phyloP scores from a whole-genome alignment of 2,329 filamentous ascomycete species.

The Pyrenophora tritici-repentis region DNA sequence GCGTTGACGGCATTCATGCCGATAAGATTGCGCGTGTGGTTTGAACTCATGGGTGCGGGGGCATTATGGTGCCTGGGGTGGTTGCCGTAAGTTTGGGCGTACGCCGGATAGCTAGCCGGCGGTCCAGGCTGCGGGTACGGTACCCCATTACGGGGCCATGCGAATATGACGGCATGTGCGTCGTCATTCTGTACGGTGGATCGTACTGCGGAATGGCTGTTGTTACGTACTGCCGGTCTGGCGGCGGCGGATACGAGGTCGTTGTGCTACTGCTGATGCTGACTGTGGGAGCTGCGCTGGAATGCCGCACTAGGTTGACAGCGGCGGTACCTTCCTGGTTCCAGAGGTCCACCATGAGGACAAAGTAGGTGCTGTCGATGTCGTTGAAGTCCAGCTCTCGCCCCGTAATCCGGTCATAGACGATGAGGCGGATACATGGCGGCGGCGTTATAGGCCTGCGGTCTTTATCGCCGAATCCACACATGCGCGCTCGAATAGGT shows the following conservation, averaged over 20 bases:
- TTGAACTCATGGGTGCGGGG: slow-evolving; percentile 56
- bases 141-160: not conserved
- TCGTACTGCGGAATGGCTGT: slow-evolving; percentile 38
- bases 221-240: slow-evolving; percentile 45
- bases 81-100: slow-evolving; percentile 4
- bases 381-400: slow-evolving; percentile 82
- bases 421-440: slow-evolving; percentile 83
- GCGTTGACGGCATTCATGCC: slow-evolving; percentile 89
- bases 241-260: slow-evolving; percentile 71
- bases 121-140: slow-evolving; percentile 7
- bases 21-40: slow-evolving; percentile 91
- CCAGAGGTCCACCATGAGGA: slow-evolving; percentile 73
- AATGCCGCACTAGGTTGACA: slow-evolving; percentile 71
- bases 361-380: slow-evolving; percentile 70
- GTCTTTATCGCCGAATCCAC: slow-evolving; percentile 98
- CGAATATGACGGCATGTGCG: slow-evolving; percentile 17
- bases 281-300: slow-evolving; percentile 63
- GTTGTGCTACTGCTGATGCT: slow-evolving; percentile 82
- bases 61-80: slow-evolving; percentile 15
- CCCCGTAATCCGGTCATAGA: slow-evolving; percentile 73
- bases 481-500: slow-evolving; percentile 93
- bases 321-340: slow-evolving; percentile 63
- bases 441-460: slow-evolving; percentile 94
- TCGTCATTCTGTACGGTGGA: slow-evolving; percentile 27
- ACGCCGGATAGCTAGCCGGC: slow-evolving; percentile 2